A percentile compares a stretch with the other conserved stretches of the same genome.
These are phyloP conservation scores for Chrysoporthe deuterocubensis DNA, from an alignment of 2,329 filamentous ascomycete species.

Conservation along the genomic window DNA sequence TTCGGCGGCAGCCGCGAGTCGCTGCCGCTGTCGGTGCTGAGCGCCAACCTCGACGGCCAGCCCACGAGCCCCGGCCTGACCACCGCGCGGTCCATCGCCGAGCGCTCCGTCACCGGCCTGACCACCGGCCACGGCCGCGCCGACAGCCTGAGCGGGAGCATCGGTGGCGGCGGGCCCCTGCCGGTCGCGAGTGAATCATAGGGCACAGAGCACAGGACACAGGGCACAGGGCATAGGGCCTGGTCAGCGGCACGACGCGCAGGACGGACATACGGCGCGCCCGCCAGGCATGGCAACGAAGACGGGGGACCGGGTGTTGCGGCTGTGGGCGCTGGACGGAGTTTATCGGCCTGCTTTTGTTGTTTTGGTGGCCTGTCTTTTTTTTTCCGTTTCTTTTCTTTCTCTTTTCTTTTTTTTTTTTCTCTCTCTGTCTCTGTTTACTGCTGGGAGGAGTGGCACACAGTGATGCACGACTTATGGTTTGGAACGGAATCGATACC, in stretches of 20 bases:
- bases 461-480: constrained; percentile 27
- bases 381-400: not conserved
- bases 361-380: not conserved
- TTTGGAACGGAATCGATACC: constrained; percentile 30
- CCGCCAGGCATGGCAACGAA: constrained; percentile 1
- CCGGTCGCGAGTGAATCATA: constrained; percentile 58
- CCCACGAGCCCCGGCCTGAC: constrained; percentile 57
- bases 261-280: not conserved
- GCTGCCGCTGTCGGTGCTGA: constrained; percentile 77
- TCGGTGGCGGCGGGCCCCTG: constrained; percentile 60
- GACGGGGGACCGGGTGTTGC: no score
- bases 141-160: constrained; percentile 81
- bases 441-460: constrained; percentile 5
- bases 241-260: no score
- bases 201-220: not conserved
- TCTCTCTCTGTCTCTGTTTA: not conserved
- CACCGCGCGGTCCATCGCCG: constrained; percentile 46
- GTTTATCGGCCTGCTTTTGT: constrained; percentile 6
- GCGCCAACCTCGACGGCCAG: constrained; percentile 65
- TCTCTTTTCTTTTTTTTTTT: not conserved
- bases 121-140: constrained; percentile 73
- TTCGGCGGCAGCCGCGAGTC: constrained; percentile 83
- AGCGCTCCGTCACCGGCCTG: constrained; percentile 65
- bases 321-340: not conserved
- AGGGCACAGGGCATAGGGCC: no score